Percentiles rank a stretch among this genome's conserved stretches.
Evolutionary conservation across 2,329 filamentous ascomycete species (phyloP).

Genomic region (Achaetomium macrosporum): DNA sequence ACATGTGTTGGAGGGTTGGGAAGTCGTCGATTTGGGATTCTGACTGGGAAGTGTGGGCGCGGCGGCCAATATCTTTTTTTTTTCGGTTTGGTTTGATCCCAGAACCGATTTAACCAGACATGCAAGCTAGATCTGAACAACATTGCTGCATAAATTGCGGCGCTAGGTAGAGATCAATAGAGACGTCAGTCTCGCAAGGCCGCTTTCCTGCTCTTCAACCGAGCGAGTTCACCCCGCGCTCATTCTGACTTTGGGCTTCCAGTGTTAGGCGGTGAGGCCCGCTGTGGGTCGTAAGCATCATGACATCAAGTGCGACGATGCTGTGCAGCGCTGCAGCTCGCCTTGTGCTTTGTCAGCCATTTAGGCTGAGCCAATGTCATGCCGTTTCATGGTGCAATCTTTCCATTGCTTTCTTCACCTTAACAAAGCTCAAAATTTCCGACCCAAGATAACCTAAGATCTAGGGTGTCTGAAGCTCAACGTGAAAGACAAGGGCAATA

Average conservation of each 20-base stretch:
- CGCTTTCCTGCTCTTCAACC: not conserved
- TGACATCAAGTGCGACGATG: conserved; percentile 13
- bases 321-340: not conserved
- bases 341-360: conserved; percentile 29
- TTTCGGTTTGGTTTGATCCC: conserved; percentile 16
- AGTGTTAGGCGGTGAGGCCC: conserved; percentile 13
- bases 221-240: not conserved
- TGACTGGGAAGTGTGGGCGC: conserved; percentile 10
- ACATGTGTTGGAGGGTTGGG: conserved; percentile 9
- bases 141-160: conserved; percentile 22
- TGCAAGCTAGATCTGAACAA: conserved; percentile 25
- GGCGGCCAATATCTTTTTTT: conserved; percentile 19
- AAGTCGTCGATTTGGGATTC: conserved; percentile 13
- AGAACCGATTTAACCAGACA: conserved; percentile 16
- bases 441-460: too few species aligned
- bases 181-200: conserved; percentile 16
- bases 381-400: too few species aligned
- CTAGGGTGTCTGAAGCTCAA: too few species aligned
- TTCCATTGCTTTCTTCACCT: too few species aligned
- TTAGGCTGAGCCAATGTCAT: not conserved
- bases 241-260: conserved; percentile 1
- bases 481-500: too few species aligned
- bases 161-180: conserved; percentile 23
- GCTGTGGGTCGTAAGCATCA: conserved; percentile 6
- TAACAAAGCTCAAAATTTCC: too few species aligned